A percentile compares a stretch with the other conserved stretches of the same genome.
These are phyloP conservation scores for Colletotrichum sp. DNA, from an alignment of 2,329 filamentous ascomycete species.

Conservation along the genomic window DNA sequence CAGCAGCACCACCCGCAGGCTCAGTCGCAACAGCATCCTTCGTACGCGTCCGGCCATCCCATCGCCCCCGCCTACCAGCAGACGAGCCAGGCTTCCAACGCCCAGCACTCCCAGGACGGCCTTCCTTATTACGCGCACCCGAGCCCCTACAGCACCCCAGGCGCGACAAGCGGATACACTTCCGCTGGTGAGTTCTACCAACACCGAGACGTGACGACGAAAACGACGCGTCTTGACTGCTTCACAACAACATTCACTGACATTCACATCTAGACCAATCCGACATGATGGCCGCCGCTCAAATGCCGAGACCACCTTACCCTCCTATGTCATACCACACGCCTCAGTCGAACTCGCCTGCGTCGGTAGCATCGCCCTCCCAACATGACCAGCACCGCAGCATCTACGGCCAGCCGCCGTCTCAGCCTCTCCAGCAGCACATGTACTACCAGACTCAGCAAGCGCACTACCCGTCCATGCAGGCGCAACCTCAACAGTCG, in stretches of 20 bases:
- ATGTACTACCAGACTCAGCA: conserved; percentile 77
- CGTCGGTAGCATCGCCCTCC: conserved; percentile 88
- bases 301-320: conserved; percentile 79
- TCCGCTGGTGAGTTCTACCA: conserved; percentile 73
- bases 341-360: conserved; percentile 92
- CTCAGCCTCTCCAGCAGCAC: conserved; percentile 78
- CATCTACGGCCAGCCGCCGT: conserved; percentile 81
- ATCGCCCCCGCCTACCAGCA: conserved; percentile 72
- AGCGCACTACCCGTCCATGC: conserved; percentile 70
- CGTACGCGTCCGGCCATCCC: conserved; percentile 72
- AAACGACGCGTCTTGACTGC: background rate
- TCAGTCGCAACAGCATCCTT: conserved; percentile 65
- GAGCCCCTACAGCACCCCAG: conserved; percentile 83
- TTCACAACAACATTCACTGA: conserved; percentile 21
- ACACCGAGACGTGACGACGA: conserved; percentile 1
- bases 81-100: conserved; percentile 64
- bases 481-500: conserved; percentile 63
- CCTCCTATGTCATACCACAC: conserved; percentile 92
- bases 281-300: conserved; percentile 71
- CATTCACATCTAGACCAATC: conserved; percentile 51
- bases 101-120: conserved; percentile 68
- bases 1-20: conserved; percentile 74
- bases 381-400: conserved; percentile 88
- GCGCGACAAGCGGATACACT: conserved; percentile 82
- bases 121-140: conserved; percentile 79